phyloP scores from a whole-genome alignment of 352 stramenopile genomes.

The Pythium rhizo-oryzae region DNA sequence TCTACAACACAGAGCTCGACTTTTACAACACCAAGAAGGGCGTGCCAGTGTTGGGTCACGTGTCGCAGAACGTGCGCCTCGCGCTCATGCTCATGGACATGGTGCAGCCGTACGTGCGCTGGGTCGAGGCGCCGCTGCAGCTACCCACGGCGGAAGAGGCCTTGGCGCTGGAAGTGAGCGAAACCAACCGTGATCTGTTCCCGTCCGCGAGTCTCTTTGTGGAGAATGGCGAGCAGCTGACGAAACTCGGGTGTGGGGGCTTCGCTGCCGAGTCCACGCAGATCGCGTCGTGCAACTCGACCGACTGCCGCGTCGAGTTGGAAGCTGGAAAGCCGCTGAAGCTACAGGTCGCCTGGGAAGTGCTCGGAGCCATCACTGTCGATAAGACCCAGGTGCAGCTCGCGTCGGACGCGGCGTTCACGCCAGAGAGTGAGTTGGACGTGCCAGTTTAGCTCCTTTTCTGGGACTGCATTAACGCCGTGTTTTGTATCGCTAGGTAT shows the following conservation, averaged over 20 bases:
- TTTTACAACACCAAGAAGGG: conserved; percentile 43
- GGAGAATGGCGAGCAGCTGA: conserved; percentile 40
- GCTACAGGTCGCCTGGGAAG: conserved; percentile 76
- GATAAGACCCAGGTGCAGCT: conserved; percentile 77
- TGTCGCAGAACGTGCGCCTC: conserved; percentile 95
- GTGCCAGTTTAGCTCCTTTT: no score
- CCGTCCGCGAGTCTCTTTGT: conserved; percentile 53
- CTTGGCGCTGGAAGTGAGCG: not conserved
- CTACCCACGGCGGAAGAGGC: conserved; percentile 3
- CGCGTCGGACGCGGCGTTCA: conserved; percentile 53
- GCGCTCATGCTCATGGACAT: conserved; percentile 95
- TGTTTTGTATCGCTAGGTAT: conserved; percentile 31
- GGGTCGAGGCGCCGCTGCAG: conserved; percentile 44
- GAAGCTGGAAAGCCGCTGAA: conserved; percentile 39
- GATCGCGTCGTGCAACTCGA: conserved; percentile 52
- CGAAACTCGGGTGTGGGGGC: conserved; percentile 53
- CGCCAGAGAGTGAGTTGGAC: conserved; percentile 24
- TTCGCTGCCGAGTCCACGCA: conserved; percentile 39
- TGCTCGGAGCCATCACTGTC: conserved; percentile 74
- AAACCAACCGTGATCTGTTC: conserved; percentile 32
- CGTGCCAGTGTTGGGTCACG: conserved; percentile 79
- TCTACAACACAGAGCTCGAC: conserved; percentile 72
- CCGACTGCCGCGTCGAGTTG: conserved; percentile 38
- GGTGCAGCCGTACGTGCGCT: conserved; percentile 93
- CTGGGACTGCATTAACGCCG: not conserved